These are phyloP conservation scores for Platanus orientalis DNA, from an alignment of 164 flowering plant species.

Conservation along the genomic window DNA sequence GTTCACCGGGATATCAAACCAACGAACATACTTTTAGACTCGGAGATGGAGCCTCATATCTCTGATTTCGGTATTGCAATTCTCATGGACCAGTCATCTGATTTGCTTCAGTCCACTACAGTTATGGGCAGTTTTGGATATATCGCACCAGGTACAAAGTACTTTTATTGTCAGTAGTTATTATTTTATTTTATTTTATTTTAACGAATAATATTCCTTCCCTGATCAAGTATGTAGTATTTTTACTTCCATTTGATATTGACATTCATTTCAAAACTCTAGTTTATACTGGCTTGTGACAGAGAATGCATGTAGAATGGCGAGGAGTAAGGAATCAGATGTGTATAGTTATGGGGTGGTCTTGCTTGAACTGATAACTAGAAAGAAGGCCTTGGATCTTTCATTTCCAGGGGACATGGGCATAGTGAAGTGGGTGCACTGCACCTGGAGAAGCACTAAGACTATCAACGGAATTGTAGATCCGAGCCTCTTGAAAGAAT, in stretches of 20 bases:
- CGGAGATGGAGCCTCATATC: conserved; percentile 78
- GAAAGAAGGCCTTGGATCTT: conserved; percentile 56
- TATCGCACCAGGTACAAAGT: conserved; percentile 74
- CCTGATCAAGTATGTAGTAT: background rate
- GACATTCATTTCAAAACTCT: background rate
- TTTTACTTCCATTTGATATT: background rate
- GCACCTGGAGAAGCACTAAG: conserved; percentile 31
- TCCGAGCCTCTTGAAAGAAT: conserved; percentile 39
- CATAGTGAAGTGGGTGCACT: conserved; percentile 53
- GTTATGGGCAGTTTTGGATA: conserved; percentile 69
- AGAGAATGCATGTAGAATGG: conserved; percentile 65
- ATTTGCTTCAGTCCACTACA: conserved; percentile 26
- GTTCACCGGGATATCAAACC: conserved; percentile 85
- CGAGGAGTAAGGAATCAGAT: conserved; percentile 56
- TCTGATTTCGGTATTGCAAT: conserved; percentile 88
- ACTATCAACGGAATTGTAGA: conserved; percentile 47
- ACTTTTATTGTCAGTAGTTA: background rate
- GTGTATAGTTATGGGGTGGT: conserved; percentile 85
- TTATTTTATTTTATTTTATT: too few relatives aligned
- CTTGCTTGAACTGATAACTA: conserved; percentile 60
- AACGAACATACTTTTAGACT: conserved; percentile 64
- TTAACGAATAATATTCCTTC: too few relatives aligned
- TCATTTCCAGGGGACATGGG: conserved; percentile 40
- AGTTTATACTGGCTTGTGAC: conserved; percentile 9
- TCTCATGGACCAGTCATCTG: conserved; percentile 55